Evolutionary conservation across 2,329 filamentous ascomycete genomes (phyloP), one percentile per base, ranked within the genome.

Genomic region (Blumeriella jaapii): DNA sequence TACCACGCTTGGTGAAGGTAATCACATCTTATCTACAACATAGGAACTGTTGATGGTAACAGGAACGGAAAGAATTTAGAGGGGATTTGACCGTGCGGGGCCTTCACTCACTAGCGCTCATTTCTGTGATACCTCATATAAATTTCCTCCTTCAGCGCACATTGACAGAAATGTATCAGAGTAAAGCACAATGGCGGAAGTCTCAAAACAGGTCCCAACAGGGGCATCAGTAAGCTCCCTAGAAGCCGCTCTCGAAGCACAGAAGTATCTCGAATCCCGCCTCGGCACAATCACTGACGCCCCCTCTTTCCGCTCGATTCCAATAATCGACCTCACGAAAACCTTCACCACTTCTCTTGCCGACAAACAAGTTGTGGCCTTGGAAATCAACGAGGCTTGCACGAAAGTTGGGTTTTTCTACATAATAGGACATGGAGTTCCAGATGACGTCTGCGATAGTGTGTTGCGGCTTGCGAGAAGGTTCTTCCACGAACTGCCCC

Each of bases 401-500:
- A 53, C 44, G 3, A 50, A 39, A 4, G 41, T 48, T 2, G 53
- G 53, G 1, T 55, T 55, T 39, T 55, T 55, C 44, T 54, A 51
- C 32, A 51, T 73, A 31, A 57, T 58, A 6, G 62, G 63, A 6
- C 67, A 72, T 46, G 55, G 59, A 3, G 58, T 73, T 3, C 50
- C 62, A 1, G 40, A 55, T 4, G 38, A 47, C 4, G 50, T 65
- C 11, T 66, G 65, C 43, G 42, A 59, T 7, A 49, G 50, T 2
- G 57, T 63, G 2, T 57, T 71, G 38, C 42, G 58, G 11, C 55
- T 59, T 2, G 56, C 61, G 10, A 58, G 61, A 42, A 55, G 54
- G 9, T 61, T 74, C 46, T 74, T 75, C 34, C 43, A 49, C 45
- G 52, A 56, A 3, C 58, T 73, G 4, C 59, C 65, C 0, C 45